These are phyloP conservation scores for Thecaphora thlaspeos DNA, from an alignment of 1,284 basidiomycete genomes.

Conservation along the genomic window DNA sequence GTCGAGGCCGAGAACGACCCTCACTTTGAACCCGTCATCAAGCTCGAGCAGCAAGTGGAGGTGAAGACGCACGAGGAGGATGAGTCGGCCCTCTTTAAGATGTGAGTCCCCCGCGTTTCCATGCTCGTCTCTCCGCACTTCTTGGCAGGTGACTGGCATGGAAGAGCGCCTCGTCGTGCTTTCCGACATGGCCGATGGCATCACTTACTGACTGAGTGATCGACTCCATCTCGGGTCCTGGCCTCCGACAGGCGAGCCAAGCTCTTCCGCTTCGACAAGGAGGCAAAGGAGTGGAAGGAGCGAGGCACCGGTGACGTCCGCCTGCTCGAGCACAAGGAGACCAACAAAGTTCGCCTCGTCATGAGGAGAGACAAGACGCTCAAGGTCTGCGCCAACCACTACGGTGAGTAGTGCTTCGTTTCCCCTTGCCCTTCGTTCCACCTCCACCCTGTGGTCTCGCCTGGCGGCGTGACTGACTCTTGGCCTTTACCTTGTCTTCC, in stretches of 20 bases:
- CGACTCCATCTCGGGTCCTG: too few species aligned
- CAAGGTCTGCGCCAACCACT: slow-evolving; percentile 99
- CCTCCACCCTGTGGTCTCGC: too few species aligned
- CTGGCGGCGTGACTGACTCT: not conserved
- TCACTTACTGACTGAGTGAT: not conserved
- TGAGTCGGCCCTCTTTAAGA: slow-evolving; percentile 91
- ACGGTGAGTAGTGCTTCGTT: slow-evolving; percentile 70
- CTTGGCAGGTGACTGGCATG: too few species aligned
- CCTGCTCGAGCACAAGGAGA: slow-evolving; percentile 70
- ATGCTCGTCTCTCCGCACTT: too few species aligned
- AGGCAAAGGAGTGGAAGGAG: slow-evolving; percentile 91
- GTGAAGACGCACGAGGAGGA: slow-evolving; percentile 95
- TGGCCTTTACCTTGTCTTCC: too few species aligned
- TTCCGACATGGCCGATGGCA: too few species aligned
- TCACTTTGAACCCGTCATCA: slow-evolving; percentile 95
- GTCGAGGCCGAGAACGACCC: slow-evolving; percentile 83
- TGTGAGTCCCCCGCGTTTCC: too few species aligned
- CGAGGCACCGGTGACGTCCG: slow-evolving; percentile 62
- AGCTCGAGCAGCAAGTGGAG: slow-evolving; percentile 92
- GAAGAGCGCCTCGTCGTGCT: too few species aligned
- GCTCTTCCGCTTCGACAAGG: slow-evolving; percentile 89
- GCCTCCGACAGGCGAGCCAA: slow-evolving; percentile 78
- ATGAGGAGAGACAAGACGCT: slow-evolving; percentile 99
- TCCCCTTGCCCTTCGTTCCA: too few species aligned
- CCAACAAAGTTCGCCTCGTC: slow-evolving; percentile 89